Evolutionary conservation across 805 yeast genomes (phyloP).

Genomic region (Starmerella scarabaei): DNA sequence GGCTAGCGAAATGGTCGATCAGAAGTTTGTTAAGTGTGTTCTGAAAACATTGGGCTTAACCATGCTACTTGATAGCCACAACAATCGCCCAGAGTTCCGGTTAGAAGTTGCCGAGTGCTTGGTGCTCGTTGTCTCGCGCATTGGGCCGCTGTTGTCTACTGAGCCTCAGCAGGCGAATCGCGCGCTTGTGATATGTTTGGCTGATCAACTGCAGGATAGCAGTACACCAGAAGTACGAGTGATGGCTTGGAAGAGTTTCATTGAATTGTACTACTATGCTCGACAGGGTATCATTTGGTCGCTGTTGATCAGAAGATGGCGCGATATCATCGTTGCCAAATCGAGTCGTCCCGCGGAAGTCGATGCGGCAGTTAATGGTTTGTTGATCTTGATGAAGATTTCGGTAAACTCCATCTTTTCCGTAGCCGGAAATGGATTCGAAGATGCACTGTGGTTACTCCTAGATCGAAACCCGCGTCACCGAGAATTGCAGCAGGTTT

Average conservation of each 20-base stretch:
- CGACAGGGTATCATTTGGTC: conserved; percentile 17
- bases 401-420: conserved; percentile 37
- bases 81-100: conserved; percentile 35
- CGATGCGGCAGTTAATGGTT: conserved; percentile 39
- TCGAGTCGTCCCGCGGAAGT: conserved; percentile 3
- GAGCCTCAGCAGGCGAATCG: conserved; percentile 19
- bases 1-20: conserved; percentile 38
- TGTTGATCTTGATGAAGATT: conserved; percentile 45
- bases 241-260: conserved; percentile 21
- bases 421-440: conserved; percentile 32
- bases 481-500: conserved; percentile 33
- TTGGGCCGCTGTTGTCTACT: conserved; percentile 40
- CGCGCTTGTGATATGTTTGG: conserved; percentile 22
- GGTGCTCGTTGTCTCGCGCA: conserved; percentile 26
- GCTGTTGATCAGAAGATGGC: conserved; percentile 16
- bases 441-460: conserved; percentile 48
- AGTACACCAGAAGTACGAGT: conserved; percentile 14
- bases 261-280: conserved; percentile 21
- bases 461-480: conserved; percentile 37
- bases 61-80: conserved; percentile 38
- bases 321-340: conserved; percentile 5
- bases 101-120: conserved; percentile 35
- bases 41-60: conserved; percentile 32
- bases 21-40: conserved; percentile 33
- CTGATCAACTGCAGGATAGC: conserved; percentile 26